A percentile compares a stretch with the other conserved stretches of the same genome.
phyloP scores from a whole-genome alignment of 2,329 filamentous ascomycete species.

The Aureobasidium sp. region DNA sequence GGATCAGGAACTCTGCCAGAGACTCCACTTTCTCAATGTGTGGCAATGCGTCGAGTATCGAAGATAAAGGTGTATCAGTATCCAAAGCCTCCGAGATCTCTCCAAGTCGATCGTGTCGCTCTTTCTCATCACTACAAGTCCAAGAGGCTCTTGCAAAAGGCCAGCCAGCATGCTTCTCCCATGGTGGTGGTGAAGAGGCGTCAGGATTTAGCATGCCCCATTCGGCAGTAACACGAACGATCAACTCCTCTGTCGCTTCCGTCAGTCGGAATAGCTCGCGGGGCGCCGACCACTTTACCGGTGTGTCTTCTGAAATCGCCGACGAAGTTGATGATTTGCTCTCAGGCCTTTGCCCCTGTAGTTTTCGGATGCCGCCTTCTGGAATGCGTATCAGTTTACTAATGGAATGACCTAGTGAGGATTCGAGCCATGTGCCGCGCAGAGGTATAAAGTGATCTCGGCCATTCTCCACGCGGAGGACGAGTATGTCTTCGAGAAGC shows the following conservation, averaged over 20 bases:
- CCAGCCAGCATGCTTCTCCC: constrained; percentile 51
- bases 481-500: constrained; percentile 75
- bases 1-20: constrained; percentile 61
- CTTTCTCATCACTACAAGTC: constrained; percentile 33
- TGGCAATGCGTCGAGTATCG: constrained; percentile 57
- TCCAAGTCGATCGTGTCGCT: constrained; percentile 39
- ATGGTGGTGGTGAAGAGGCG: constrained; percentile 38
- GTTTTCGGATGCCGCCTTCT: constrained; percentile 66
- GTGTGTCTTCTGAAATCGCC: constrained; percentile 23
- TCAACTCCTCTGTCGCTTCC: constrained; percentile 62
- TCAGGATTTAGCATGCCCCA: constrained; percentile 52
- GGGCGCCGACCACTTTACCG: constrained; percentile 71
- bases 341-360: constrained; percentile 50
- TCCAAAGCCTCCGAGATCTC: constrained; percentile 62
- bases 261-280: constrained; percentile 85
- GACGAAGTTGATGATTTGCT: constrained; percentile 7
- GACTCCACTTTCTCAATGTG: constrained; percentile 66
- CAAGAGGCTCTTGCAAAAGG: constrained; percentile 51
- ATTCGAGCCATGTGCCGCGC: constrained; percentile 69
- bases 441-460: constrained; percentile 88
- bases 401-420: constrained; percentile 77
- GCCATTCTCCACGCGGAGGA: constrained; percentile 75
- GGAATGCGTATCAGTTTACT: constrained; percentile 82
- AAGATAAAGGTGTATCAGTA: constrained; percentile 55
- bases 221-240: constrained; percentile 53